These are phyloP conservation scores for Gossypium australe DNA, from an alignment of 345 rosid genomes.

Conservation along the genomic window DNA sequence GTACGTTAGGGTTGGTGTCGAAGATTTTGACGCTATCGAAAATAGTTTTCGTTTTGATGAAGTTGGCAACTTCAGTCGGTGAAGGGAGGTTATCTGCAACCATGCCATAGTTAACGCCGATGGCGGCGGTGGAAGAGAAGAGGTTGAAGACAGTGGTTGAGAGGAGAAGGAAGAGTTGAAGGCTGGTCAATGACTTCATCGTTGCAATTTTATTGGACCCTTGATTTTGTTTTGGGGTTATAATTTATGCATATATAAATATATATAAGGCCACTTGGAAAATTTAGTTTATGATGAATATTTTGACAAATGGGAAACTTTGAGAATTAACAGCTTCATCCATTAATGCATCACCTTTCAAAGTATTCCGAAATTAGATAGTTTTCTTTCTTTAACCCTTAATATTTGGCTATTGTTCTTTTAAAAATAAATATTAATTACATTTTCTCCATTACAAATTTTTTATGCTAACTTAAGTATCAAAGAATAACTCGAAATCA, in stretches of 20 bases:
- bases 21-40: slow-evolving; percentile 69
- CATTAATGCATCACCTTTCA: neutral
- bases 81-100: slow-evolving; percentile 70
- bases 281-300: neutral
- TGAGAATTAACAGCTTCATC: neutral
- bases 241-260: no score
- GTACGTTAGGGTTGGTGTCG: slow-evolving; percentile 55
- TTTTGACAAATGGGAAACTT: neutral
- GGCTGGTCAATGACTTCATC: neutral
- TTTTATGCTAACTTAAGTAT: no score
- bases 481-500: no score
- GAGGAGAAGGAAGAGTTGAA: slow-evolving; percentile 23
- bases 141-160: slow-evolving; percentile 28
- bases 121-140: slow-evolving; percentile 31
- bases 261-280: neutral
- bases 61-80: slow-evolving; percentile 63
- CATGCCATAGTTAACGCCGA: slow-evolving; percentile 87
- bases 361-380: neutral
- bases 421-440: no score
- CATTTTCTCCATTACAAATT: no score
- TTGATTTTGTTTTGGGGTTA: slow-evolving; percentile 18
- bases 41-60: slow-evolving; percentile 48
- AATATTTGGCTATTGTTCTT: no score
- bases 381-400: no score
- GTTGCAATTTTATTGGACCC: neutral